These are phyloP conservation scores for Starmerella kuoi DNA, from an alignment of 805 yeast genomes.

Conservation along the genomic window DNA sequence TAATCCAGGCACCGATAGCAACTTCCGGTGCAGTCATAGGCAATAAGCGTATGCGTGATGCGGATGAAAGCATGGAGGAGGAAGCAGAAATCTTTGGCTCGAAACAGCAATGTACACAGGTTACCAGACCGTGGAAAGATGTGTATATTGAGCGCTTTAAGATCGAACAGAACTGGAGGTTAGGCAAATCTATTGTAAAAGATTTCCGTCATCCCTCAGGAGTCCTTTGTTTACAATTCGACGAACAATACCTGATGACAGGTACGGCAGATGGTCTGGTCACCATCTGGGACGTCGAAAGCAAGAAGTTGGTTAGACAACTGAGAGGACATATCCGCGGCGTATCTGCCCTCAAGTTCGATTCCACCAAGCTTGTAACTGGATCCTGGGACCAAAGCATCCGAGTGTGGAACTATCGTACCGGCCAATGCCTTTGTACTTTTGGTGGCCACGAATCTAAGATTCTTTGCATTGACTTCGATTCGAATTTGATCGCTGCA, in stretches of 20 bases:
- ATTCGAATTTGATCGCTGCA: constrained; percentile 69
- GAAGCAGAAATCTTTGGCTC: background rate
- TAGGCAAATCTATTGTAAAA: constrained; percentile 53
- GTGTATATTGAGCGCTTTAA: constrained; percentile 83
- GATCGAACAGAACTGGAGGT: constrained; percentile 91
- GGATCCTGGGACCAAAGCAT: constrained; percentile 87
- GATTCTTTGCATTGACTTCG: constrained; percentile 74
- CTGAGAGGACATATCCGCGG: constrained; percentile 82
- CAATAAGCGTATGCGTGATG: constrained; percentile 3
- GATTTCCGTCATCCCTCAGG: constrained; percentile 45
- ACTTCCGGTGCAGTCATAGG: background rate
- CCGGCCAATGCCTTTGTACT: constrained; percentile 88
- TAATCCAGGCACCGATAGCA: background rate
- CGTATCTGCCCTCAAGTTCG: constrained; percentile 73
- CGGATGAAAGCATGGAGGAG: background rate
- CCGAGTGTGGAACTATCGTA: constrained; percentile 89
- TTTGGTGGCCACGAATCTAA: constrained; percentile 85
- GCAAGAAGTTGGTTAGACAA: constrained; percentile 66
- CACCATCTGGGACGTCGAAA: constrained; percentile 82
- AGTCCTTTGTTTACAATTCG: constrained; percentile 76
- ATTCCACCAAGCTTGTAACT: constrained; percentile 76
- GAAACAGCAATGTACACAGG: background rate
- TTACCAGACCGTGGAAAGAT: constrained; percentile 83
- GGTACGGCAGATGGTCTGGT: constrained; percentile 87
- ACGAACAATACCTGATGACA: constrained; percentile 66